Base-by-base conservation (phyloP, 176 grass and related monocot genomes). In the Oryza coarctata region DNA sequence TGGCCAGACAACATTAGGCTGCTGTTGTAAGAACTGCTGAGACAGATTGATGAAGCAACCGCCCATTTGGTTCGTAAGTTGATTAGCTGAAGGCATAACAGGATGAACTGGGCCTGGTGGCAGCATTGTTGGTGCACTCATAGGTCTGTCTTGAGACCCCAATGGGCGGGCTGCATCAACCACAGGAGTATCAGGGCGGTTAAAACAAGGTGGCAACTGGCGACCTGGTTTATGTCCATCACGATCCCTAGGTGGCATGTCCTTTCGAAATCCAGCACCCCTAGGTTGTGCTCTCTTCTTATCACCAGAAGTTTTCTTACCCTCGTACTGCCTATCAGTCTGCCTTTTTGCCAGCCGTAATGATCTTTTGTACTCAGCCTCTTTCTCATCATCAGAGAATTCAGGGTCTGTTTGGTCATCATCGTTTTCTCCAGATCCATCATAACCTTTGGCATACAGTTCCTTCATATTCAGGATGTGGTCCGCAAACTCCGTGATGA, bases 381-480 rank as follows among this genome's bases (percentile, higher is more conserved):
- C 95, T 73, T 91, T 47, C 82, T 98, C 95, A 40, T 98, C 95
- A 84, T 98, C 95, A 84, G 95, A 98, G 86, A 98, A 95, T 85
- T 93, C 91, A 65, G 68, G 86, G 74, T 87, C 91, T 62, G 15
- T 45, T 34, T 83, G 71, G 12, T 89, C 84, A 44, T 93, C 88
- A 4, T 93, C 92, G 79, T 89, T 79, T 4, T 87, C 75, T 83
- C 70, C 89, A n/a, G 89, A 94, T 83, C 75, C 87, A 85, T 98
- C 92, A 68, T 98, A 98, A 13, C 90, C 92, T 86, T 98, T 98
- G 34, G 71, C 80, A 83, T 80, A 91, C 15, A 98, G 72, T 62
- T 93, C 92, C 74, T 80, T 93, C 29, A 87, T 80, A 80, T 94
- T 93, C 71, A 98, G 86, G 64, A 98, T 90, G 26, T 89, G 81